Conservation (phyloP, 2,329 filamentous ascomycete genomes). For the Amylocarpus encephaloides region DNA sequence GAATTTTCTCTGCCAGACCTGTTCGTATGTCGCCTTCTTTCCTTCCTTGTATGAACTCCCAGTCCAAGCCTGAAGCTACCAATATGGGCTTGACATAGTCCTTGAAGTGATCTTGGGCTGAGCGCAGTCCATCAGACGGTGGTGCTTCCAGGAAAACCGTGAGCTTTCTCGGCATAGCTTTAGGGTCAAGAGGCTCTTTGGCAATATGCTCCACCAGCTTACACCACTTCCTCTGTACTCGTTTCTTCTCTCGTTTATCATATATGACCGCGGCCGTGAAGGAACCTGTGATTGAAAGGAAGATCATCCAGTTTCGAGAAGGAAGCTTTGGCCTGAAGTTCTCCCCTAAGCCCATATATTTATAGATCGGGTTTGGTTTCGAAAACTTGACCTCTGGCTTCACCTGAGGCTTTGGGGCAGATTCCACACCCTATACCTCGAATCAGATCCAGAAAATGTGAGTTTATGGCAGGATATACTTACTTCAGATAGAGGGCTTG, state of each 20-base stretch:
- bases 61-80: conserved; percentile 84
- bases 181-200: conserved; percentile 64
- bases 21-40: conserved; percentile 89
- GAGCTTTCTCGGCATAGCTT: conserved; percentile 72
- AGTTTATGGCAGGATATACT: background rate
- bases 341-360: conserved; percentile 72
- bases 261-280: conserved; percentile 80
- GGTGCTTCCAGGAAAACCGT: conserved; percentile 82
- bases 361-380: conserved; percentile 64
- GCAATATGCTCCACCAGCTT: conserved; percentile 79
- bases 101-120: conserved; percentile 90
- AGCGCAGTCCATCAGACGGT: conserved; percentile 75
- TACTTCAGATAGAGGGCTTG: no score
- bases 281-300: conserved; percentile 71
- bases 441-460: background rate
- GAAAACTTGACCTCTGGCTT: conserved; percentile 33
- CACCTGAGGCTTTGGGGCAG: conserved; percentile 32
- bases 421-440: conserved; percentile 25
- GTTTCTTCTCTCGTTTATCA: conserved; percentile 85
- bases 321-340: conserved; percentile 78
- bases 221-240: conserved; percentile 79
- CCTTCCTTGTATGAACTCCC: conserved; percentile 90
- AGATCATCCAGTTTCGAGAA: conserved; percentile 97
- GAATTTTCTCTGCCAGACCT: conserved; percentile 78
- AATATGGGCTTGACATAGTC: conserved; percentile 94